phyloP scores from a whole-genome alignment of 139 green algal genomes.

The Auxenochlorella protothecoides region DNA sequence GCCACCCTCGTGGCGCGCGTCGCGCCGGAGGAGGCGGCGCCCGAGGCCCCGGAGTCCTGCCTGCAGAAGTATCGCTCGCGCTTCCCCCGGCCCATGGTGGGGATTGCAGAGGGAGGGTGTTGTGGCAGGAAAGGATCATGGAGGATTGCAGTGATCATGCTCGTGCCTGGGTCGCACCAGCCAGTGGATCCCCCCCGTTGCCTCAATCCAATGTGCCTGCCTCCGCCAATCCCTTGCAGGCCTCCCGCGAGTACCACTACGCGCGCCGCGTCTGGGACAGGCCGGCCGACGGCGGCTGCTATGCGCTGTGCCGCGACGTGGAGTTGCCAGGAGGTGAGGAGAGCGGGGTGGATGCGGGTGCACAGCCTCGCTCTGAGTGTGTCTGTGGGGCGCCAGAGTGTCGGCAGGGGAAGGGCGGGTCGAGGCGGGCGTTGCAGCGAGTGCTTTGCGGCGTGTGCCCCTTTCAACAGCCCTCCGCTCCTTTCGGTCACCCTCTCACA shows the following conservation, averaged over 20 bases:
- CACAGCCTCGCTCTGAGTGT: no score
- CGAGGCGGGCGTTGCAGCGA: not conserved
- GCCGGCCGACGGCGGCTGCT: conserved; percentile 47
- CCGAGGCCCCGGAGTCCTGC: conserved; percentile 19
- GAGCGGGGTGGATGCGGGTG: no score
- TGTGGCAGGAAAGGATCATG: no score
- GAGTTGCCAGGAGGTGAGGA: not conserved
- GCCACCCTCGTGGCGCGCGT: conserved; percentile 12
- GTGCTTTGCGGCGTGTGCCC: not conserved
- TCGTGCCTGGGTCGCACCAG: no score
- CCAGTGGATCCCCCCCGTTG: no score
- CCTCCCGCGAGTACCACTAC: conserved; percentile 49
- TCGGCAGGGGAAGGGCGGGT: not conserved
- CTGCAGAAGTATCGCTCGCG: conserved; percentile 39
- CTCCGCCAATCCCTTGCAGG: conserved; percentile 2
- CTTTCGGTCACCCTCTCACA: not conserved
- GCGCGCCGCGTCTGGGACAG: conserved; percentile 50
- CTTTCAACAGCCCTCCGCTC: not conserved
- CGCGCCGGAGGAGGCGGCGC: not conserved
- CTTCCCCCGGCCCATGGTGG: conserved; percentile 55
- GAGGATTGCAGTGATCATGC: no score
- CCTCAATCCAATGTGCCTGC: not conserved
- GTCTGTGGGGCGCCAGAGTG: not conserved
- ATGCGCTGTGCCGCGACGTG: conserved; percentile 21
- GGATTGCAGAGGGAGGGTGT: not conserved